Evolutionary conservation across 2,329 filamentous ascomycete genomes (phyloP), one percentile per base, ranked within the genome.

Genomic region (Cladosporium sp.): DNA sequence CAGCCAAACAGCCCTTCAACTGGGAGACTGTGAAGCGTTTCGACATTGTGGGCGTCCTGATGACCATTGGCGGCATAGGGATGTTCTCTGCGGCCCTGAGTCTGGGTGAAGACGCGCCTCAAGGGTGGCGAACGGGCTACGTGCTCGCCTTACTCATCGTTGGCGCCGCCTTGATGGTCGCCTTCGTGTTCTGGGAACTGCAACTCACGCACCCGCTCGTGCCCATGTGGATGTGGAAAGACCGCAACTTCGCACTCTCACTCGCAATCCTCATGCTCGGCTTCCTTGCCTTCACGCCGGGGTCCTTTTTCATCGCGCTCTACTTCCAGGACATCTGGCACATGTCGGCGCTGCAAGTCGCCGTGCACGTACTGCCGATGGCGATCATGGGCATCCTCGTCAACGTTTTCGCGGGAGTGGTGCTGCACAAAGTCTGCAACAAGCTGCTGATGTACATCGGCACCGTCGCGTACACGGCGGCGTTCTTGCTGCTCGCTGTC

Each of bases 341-440:
- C 13, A 72, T 79, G 53, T 74, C 75, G 0, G 75, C 84, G 0
- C 70, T 87, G 2, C 72, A 72, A 54, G 80, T 84, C 2, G 83
- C 83, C 0, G 75, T 84, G 3, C 79, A 81, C 54, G 70, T 88
- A 43, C 74, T 88, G 1, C 85, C 85, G 0, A 83, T 85, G 74
- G 81, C 80, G 1, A 72, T 86, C 43, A 76, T 77, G 16, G 84
- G 84, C 0, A 70, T 87, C 2, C 53, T 80, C 1, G 83, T 83
- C 65, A 87, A 86, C 59, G 56, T 84, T 33, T 66, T 86, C 42
- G 83, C 81, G 0, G 83, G 80, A 3, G 68, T 79, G 32, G 69
- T 87, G 43, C 70, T 87, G 45, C 82, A 86, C 62, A 75, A 72
- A 43, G 74, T 87, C 44, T 83, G 79, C 61, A 87, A 87, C 63